phyloP scores from a whole-genome alignment of 148 eudicot species.

The Rhododendron mucronatum region DNA sequence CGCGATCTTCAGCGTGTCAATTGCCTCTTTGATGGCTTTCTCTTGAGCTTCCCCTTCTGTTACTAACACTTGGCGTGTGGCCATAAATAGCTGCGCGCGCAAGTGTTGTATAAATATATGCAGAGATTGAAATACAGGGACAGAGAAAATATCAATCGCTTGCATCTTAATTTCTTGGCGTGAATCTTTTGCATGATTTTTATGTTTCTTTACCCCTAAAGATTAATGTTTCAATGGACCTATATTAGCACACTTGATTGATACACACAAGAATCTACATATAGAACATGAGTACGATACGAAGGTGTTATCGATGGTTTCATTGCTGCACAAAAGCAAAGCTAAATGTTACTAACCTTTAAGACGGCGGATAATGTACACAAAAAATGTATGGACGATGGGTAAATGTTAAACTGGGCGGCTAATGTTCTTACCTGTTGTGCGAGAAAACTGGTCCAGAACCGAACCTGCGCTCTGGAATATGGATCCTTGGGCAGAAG shows the following conservation, averaged over 20 bases:
- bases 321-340: neutral
- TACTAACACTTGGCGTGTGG: neutral
- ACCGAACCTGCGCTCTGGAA: neutral
- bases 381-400: too few species aligned
- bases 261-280: neutral
- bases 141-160: too few species aligned
- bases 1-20: slow-evolving; percentile 17
- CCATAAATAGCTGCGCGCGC: slow-evolving; percentile 13
- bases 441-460: neutral
- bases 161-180: neutral
- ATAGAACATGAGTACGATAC: too few species aligned
- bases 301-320: neutral
- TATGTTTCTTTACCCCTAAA: neutral
- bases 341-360: neutral
- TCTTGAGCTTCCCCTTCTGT: slow-evolving; percentile 14
- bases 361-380: too few species aligned
- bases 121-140: neutral
- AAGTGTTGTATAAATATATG: neutral
- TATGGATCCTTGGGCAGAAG: neutral
- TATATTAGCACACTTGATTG: neutral
- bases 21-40: slow-evolving; percentile 13
- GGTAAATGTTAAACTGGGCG: too few species aligned
- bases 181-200: too few species aligned
- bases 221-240: neutral
- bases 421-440: neutral